A percentile compares a stretch with the other conserved stretches of the same genome.
Conservation (phyloP, 805 yeast genomes). For the Zygotorulaspora danielsina region DNA sequence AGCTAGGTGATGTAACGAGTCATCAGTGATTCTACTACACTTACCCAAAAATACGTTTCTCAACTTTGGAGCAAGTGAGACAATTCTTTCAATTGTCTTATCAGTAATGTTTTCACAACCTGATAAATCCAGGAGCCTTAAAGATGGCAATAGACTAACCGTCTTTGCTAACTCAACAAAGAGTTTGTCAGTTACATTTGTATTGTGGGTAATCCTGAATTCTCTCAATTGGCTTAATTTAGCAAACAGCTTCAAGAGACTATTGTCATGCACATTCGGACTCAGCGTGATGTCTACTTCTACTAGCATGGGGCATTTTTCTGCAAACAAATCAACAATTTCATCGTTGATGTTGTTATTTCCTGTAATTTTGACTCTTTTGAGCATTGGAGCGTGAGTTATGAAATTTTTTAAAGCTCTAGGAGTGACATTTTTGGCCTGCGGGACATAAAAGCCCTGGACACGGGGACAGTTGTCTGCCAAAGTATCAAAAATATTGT, state of each 20-base stretch:
- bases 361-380: constrained; percentile 77
- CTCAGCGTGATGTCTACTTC: constrained; percentile 88
- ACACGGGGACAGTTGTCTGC: constrained; percentile 68
- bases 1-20: constrained; percentile 66
- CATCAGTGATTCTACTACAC: constrained; percentile 82
- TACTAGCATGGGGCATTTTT: constrained; percentile 72
- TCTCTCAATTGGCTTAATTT: constrained; percentile 74
- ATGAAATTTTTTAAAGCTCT: constrained; percentile 57
- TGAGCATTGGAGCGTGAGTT: constrained; percentile 63
- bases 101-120: constrained; percentile 81
- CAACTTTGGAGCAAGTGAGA: constrained; percentile 73
- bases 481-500: constrained; percentile 62
- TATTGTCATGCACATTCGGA: constrained; percentile 62
- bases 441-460: constrained; percentile 88
- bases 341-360: constrained; percentile 62
- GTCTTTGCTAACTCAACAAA: constrained; percentile 38
- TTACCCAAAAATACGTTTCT: constrained; percentile 87
- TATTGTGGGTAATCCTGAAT: constrained; percentile 72
- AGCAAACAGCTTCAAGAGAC: constrained; percentile 53
- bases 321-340: constrained; percentile 54
- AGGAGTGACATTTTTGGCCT: constrained; percentile 68
- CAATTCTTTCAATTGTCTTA: constrained; percentile 65
- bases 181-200: constrained; percentile 62
- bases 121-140: constrained; percentile 81
- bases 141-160: constrained; percentile 46